A percentile compares a stretch with the other conserved stretches of the same genome.
These are phyloP conservation scores for Diaporthe helianthi DNA, from an alignment of 2,329 filamentous ascomycete species.

Conservation along the genomic window DNA sequence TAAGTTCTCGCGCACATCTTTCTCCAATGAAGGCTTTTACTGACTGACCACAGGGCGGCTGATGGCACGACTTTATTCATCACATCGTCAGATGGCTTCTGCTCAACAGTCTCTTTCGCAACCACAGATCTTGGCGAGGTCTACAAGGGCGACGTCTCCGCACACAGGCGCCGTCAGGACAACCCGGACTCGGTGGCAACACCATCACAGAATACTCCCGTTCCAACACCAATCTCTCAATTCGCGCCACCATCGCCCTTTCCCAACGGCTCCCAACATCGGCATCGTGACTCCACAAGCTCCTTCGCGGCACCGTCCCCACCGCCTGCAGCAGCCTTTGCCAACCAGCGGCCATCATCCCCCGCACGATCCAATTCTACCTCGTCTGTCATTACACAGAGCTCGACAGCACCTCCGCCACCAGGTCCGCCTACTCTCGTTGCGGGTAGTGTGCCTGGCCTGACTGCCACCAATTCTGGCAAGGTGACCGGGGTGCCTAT, in stretches of 20 bases:
- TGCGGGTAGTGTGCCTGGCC: slow-evolving; percentile 76
- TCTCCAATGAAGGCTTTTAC: slow-evolving; percentile 37
- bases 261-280: slow-evolving; percentile 54
- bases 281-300: slow-evolving; percentile 65
- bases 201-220: slow-evolving; percentile 70
- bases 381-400: slow-evolving; percentile 77
- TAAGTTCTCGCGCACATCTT: slow-evolving; percentile 53
- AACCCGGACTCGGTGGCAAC: slow-evolving; percentile 49
- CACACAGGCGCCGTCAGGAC: slow-evolving; percentile 51
- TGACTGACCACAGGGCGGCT: slow-evolving; percentile 50
- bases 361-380: slow-evolving; percentile 86
- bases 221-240: slow-evolving; percentile 72
- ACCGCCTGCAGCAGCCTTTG: slow-evolving; percentile 63
- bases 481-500: slow-evolving; percentile 72
- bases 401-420: slow-evolving; percentile 49
- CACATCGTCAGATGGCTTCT: slow-evolving; percentile 98
- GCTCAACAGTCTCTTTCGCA: slow-evolving; percentile 85
- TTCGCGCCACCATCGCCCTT: slow-evolving; percentile 69
- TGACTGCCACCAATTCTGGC: slow-evolving; percentile 75
- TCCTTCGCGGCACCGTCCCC: slow-evolving; percentile 66
- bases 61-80: slow-evolving; percentile 74
- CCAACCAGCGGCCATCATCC: slow-evolving; percentile 73
- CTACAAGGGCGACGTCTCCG: slow-evolving; percentile 74
- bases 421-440: slow-evolving; percentile 72
- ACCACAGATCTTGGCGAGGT: slow-evolving; percentile 84